phyloP scores from a whole-genome alignment of 2,329 filamentous ascomycete species.

The Aspergillus novoparasiticus region DNA sequence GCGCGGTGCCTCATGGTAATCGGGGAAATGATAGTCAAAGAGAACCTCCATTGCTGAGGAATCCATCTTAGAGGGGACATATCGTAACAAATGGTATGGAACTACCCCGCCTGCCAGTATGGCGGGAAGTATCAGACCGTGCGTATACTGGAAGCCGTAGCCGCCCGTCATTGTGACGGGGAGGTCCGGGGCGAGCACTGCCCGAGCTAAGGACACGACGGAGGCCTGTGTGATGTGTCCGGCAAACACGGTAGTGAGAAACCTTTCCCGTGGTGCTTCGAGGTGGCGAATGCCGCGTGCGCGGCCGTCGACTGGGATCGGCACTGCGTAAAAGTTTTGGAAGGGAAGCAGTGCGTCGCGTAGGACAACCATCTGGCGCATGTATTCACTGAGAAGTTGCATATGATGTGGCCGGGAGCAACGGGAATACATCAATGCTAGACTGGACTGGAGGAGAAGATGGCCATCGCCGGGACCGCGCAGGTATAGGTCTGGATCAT shows the following conservation, averaged over 20 bases:
- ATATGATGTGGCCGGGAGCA: slow-evolving; percentile 24
- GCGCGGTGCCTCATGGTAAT: slow-evolving; percentile 26
- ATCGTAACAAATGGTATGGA: slow-evolving; percentile 24
- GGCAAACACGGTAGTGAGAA: slow-evolving; percentile 19
- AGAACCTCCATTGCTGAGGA: slow-evolving; percentile 5
- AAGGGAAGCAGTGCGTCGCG: slow-evolving; percentile 25
- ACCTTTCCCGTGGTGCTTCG: slow-evolving; percentile 14
- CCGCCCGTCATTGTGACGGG: slow-evolving; percentile 3
- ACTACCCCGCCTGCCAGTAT: slow-evolving; percentile 17
- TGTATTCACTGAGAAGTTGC: slow-evolving; percentile 28
- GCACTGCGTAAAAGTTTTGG: slow-evolving; percentile 23
- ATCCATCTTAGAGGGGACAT: slow-evolving; percentile 21
- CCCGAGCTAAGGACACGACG: slow-evolving; percentile 14
- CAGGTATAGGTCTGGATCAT: slow-evolving; percentile 16
- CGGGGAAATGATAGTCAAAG: slow-evolving; percentile 22
- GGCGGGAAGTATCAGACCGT: slow-evolving; percentile 25
- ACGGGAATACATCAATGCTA: slow-evolving; percentile 23
- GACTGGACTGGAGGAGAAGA: slow-evolving; percentile 22
- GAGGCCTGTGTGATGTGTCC: slow-evolving; percentile 18
- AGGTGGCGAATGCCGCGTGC: slow-evolving; percentile 20
- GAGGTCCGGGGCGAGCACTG: slow-evolving; percentile 16
- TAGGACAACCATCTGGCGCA: slow-evolving; percentile 28
- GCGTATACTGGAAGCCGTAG: slow-evolving; percentile 29
- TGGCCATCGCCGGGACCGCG: slow-evolving; percentile 25
- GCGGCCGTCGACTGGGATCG: slow-evolving; percentile 18